Conservation (phyloP, 2,329 filamentous ascomycete species). For the Diaporthe sp. region DNA sequence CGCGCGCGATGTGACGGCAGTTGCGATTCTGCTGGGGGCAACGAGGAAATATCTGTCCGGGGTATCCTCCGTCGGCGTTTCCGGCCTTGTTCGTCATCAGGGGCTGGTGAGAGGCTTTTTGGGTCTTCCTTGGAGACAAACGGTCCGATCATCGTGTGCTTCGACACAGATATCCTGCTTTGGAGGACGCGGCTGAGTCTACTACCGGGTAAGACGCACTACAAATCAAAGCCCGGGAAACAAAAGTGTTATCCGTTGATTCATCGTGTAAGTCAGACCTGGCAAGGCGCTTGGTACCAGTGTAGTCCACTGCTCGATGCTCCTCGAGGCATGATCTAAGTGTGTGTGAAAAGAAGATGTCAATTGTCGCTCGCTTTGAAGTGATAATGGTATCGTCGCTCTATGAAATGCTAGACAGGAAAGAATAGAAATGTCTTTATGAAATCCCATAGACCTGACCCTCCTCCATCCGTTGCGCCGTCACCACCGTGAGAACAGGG, state of each 20-base stretch:
- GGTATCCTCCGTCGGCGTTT: too few species aligned
- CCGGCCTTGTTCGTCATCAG: neutral
- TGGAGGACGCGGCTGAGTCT: neutral
- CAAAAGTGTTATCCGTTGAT: neutral
- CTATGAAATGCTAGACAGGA: constrained; percentile 26
- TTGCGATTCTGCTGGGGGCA: neutral
- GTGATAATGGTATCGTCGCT: constrained; percentile 21
- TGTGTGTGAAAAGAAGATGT: neutral
- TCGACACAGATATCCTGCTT: neutral
- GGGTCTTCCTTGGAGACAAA: too few species aligned
- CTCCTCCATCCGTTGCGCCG: neutral
- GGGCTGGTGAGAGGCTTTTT: neutral
- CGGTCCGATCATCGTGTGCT: too few species aligned
- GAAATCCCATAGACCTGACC: neutral
- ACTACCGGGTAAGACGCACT: neutral
- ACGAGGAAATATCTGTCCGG: too few species aligned
- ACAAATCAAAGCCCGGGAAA: neutral
- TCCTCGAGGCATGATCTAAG: neutral
- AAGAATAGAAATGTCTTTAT: neutral
- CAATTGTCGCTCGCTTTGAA: constrained; percentile 24
- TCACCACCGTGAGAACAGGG: neutral
- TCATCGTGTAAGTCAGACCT: neutral
- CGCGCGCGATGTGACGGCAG: constrained; percentile 10
- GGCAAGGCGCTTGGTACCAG: neutral
- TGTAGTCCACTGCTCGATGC: neutral